Evolutionary conservation across 495 filamentous ascomycete genomes (phyloP), one percentile per base, ranked within the genome.

Genomic region (Aspergillus panamensis): DNA sequence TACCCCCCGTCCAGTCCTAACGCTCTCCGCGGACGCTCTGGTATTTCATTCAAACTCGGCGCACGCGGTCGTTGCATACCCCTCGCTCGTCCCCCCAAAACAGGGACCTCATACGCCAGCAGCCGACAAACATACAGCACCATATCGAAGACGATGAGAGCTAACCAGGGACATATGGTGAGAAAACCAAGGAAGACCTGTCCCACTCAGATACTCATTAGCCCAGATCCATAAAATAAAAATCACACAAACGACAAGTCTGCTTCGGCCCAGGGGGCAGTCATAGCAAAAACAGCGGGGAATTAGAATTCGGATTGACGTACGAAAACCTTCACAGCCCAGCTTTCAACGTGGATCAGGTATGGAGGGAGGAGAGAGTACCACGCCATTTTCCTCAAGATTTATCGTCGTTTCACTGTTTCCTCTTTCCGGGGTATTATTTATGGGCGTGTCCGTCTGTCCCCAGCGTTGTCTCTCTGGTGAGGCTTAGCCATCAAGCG

Each of bases 111-210:
- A 68, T 84, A 84, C 31, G 75, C 70, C 7, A 79, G 59, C 25
- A 81, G 73, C 31, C 87, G 84, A 64, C 80, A 83, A 30, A 87
- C 51, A 63, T 89, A 92, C 16, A 90, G 75, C 25, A 81, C 60
- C 19, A 86, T 67, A 62, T 92, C 88, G 70, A 90, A 88, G 52
- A 87, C 48, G 51, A 92, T 66, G 32, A 90, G 68, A 0, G 82
- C 66, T 1, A 80, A 65, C 86, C 87, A 91, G 4, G 88, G 88
- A 12, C 80, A 77, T 54, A 91, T 83, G 6, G 81, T 84, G 25
- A 89, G 62, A 31, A 85, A 62, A 29, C 80, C 85, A 49, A 90
- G 78, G 48, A 91, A 60, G 14, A 90, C 64, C 88, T 68, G 45
- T 13, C 25, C 25, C 25, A 25, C 25, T 25, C 25, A 25, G n/a